Evolutionary conservation across 257 asterid genomes (phyloP).

Genomic region (Linaria vulgaris): DNA sequence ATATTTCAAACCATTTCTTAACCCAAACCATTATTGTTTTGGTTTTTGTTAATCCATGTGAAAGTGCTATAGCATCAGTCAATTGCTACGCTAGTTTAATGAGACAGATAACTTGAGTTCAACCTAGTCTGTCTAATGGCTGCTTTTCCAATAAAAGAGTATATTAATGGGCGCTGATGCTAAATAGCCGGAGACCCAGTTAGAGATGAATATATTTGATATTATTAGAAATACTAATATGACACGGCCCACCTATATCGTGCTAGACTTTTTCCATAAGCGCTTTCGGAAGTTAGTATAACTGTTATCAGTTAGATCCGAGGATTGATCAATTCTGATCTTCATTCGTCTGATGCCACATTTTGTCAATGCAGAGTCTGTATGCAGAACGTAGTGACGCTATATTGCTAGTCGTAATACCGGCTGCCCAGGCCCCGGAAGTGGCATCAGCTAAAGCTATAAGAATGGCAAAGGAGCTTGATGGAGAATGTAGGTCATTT

Average conservation of each 20-base stretch:
- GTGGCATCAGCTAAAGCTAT: conserved; percentile 89
- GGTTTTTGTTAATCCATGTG: background rate
- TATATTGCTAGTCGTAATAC: conserved; percentile 79
- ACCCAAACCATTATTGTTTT: background rate
- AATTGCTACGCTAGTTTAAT: background rate
- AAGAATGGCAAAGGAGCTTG: conserved; percentile 92
- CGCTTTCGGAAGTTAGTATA: background rate
- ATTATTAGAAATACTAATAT: background rate
- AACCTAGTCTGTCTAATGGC: background rate
- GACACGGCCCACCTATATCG: background rate
- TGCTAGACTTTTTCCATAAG: background rate
- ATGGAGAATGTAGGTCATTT: conserved; percentile 77
- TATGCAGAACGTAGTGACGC: conserved; percentile 92
- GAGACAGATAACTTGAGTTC: background rate
- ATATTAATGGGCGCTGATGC: background rate
- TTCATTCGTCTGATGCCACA: conserved; percentile 25
- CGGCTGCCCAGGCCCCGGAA: conserved; percentile 95
- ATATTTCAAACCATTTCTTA: background rate
- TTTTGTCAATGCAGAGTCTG: conserved; percentile 55
- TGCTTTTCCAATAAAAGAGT: background rate
- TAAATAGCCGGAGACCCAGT: background rate
- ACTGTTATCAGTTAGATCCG: conserved; percentile 14
- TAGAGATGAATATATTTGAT: background rate
- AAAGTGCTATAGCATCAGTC: background rate
- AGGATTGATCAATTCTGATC: conserved; percentile 3